phyloP scores from a whole-genome alignment of 305 asterid species.

The Caryopteris hybrid region DNA sequence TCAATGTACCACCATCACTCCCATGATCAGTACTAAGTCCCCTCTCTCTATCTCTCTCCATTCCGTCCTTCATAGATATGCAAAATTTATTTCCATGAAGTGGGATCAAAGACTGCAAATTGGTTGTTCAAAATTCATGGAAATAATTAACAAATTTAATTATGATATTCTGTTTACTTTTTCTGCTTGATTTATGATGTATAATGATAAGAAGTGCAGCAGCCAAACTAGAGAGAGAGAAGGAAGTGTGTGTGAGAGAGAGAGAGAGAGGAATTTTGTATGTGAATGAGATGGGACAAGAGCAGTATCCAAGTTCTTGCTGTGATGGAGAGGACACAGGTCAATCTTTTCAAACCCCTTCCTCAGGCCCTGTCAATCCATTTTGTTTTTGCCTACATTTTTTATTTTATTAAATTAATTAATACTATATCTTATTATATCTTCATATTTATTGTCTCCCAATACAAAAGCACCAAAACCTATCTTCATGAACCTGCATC shows the following conservation, averaged over 20 bases:
- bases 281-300: conserved; percentile 51
- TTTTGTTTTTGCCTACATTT: conserved; percentile 14
- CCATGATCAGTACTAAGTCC: conserved; percentile 41
- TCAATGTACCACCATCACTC: conserved; percentile 63
- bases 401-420: background rate
- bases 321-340: conserved; percentile 59
- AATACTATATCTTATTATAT: background rate
- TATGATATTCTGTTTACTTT: background rate
- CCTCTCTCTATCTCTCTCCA: conserved; percentile 1
- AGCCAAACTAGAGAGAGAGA: background rate
- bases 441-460: no score
- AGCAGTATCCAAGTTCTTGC: conserved; percentile 40
- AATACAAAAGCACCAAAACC: no score
- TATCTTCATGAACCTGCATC: no score
- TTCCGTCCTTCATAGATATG: background rate
- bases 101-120: conserved; percentile 7
- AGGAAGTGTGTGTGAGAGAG: background rate
- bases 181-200: background rate
- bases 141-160: conserved; percentile 12
- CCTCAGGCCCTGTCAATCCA: conserved; percentile 44
- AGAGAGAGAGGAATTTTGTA: conserved; percentile 20
- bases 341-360: conserved; percentile 50
- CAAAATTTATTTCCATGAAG: conserved; percentile 13
- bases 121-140: conserved; percentile 11
- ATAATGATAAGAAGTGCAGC: conserved; percentile 15